Evolutionary conservation across 129 eudicot species (phyloP), one percentile per base, ranked within the genome.

Genomic region (Artemisia tridentata): DNA sequence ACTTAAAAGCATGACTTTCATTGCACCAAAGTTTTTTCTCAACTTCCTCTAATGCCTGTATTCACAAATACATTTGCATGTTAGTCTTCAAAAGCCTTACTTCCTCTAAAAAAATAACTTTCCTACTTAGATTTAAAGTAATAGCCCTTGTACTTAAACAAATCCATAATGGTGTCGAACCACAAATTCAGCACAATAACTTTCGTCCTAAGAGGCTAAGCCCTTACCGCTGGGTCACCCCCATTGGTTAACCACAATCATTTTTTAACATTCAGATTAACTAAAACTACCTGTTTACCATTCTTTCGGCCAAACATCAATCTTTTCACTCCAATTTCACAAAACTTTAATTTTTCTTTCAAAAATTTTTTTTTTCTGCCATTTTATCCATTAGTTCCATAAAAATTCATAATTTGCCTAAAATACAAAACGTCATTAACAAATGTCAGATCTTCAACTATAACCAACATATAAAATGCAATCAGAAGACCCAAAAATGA

Each of bases 21-120:
- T 82, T 55, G 92, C 65, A 57, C 79, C 72, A 69, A 93, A 84
- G 76, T 86, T 93, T 85, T n/a, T 90, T 95, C 80, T 88, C 99
- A 54, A 92, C 97, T 72, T 95, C 99, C 82, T 95, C 97, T 75
- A 95, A 69, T 38, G 93, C 97, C 99, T 95, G 84, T 25, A 69
- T 63, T 19, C 18, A 29, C 29, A 53, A 19, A 59, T 9, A 15
- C 48, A 47, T 48, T 18, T 68, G 69, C 11, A 31, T 61, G 55
- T 25, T 23, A 45, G 29, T 56, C 23, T 66, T 16, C 49, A 53
- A 14, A 72, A 47, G 49, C 29, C 23, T 60, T 53, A 25, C 49
- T 16, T 15, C 67, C 5, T 25, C 64, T 10, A 59, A 13, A 23
- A 59, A 23, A 20, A 10, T 18, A 19, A 21, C 41, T 51, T 50